Base-by-base conservation (phyloP, 345 rosid species). In the Gossypium arboreum region DNA sequence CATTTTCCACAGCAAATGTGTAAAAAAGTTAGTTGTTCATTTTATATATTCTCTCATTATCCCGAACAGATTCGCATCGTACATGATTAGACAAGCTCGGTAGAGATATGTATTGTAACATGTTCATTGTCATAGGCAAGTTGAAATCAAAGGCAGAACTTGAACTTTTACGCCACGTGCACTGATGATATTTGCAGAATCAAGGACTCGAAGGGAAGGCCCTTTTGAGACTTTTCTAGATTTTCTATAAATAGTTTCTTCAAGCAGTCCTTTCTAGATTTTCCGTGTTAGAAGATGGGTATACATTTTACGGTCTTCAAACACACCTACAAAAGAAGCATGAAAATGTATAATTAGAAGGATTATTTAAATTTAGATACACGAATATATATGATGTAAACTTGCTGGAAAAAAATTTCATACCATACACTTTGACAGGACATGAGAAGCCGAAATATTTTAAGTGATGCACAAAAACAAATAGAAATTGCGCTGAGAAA, bases 261-360 rank as follows among this genome's bases (percentile, higher is more conserved):
- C 29, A 57, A 25, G 72, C 56, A 62, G 50, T n/a, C 68, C 79
- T 41, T 64, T 67, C 73, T 63, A 69, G 77, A 73, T 43, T 45
- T 59, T 41, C 20, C 48, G 4, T 15, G 43, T 72, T 25, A 60
- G 64, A 4, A 12, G 39, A 17, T 58, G 12, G 8, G 43, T 29
- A 18, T 39, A 48, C 34, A 44, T 29, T 50, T 67, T 25, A 20
- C 59, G 75, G 66, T 57, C 62, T 57, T 57, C 34, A 65, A 29
- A 64, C 54, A 7, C 77, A 68, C 88, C 88, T 81, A 86, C 83
- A 74, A 81, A 66, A 67, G 72, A 75, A 52, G 56, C 18, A 54
- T 34, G 39, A 34, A 34, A 6, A 34, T 34, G 39, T 34, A 34
- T 34, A 34, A 34, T 34, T 34, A 34, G 41, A 34, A 34, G 41